These are phyloP conservation scores for Sporothrix humicola DNA, from an alignment of 2,329 filamentous ascomycete species.

Conservation along the genomic window DNA sequence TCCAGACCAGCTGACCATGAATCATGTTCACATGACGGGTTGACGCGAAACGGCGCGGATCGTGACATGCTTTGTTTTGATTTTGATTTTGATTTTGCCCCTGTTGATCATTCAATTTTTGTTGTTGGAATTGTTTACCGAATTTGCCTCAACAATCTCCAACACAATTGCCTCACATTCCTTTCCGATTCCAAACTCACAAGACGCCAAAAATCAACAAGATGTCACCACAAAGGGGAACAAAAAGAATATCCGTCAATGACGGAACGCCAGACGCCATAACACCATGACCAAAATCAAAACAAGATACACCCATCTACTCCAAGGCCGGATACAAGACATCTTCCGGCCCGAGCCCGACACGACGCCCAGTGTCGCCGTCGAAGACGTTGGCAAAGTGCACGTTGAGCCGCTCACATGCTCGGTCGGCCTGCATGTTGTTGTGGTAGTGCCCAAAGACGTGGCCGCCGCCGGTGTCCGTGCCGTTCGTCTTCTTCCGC, in stretches of 20 bases:
- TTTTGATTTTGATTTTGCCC: neutral
- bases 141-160: neutral
- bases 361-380: slow-evolving; percentile 2
- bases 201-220: neutral
- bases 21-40: neutral
- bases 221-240: neutral
- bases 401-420: slow-evolving; percentile 23
- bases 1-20: neutral
- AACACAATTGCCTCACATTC: neutral
- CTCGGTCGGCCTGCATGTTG: slow-evolving; percentile 24
- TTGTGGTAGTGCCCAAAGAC: slow-evolving; percentile 36
- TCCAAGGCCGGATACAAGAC: slow-evolving; percentile 20
- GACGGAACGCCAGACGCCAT: neutral
- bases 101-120: neutral
- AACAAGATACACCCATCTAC: neutral
- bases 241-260: neutral
- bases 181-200: neutral
- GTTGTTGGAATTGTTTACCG: neutral
- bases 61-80: neutral
- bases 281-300: no score
- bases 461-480: neutral
- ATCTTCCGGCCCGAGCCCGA: slow-evolving; percentile 31
- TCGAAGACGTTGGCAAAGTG: slow-evolving; percentile 31
- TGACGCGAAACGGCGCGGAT: neutral
- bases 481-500: slow-evolving; percentile 27